Evolutionary conservation across 2,329 filamentous ascomycete genomes (phyloP).

Genomic region (Emergomyces africanus): DNA sequence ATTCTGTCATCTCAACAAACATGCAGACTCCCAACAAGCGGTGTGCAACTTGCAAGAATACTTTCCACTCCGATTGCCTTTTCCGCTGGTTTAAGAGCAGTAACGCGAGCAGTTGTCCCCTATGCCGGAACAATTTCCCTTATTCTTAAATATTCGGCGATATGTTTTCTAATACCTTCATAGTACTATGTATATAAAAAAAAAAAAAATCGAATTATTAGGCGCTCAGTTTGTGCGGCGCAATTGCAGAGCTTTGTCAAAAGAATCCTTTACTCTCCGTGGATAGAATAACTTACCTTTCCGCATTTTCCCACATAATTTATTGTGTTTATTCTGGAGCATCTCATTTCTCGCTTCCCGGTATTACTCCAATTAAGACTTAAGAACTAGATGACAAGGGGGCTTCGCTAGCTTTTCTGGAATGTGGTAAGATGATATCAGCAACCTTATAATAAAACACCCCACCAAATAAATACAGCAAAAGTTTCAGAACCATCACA

Average conservation of each 20-base stretch:
- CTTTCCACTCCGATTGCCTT: slow-evolving; percentile 80
- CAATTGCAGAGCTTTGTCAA: neutral
- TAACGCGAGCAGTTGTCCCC: slow-evolving; percentile 78
- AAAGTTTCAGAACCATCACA: neutral
- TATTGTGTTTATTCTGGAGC: neutral
- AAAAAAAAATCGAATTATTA: no score
- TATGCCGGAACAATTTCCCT: slow-evolving; percentile 81
- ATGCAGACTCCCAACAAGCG: slow-evolving; percentile 84
- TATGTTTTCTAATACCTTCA: neutral
- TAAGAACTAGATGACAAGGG: neutral
- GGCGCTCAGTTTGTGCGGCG: neutral
- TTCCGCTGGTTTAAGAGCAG: slow-evolving; percentile 97
- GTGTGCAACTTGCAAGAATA: slow-evolving; percentile 84
- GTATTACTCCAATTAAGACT: neutral
- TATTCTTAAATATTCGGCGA: slow-evolving; percentile 33
- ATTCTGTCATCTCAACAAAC: slow-evolving; percentile 81
- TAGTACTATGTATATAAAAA: neutral
- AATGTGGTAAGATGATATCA: neutral
- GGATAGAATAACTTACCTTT: neutral
- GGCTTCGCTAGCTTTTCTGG: neutral
- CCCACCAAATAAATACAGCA: neutral
- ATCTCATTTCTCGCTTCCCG: neutral
- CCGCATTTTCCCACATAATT: neutral
- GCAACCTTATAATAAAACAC: no score
- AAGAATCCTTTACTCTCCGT: neutral